phyloP scores from a whole-genome alignment of 305 asterid species.

The Fraxinus greggii region DNA sequence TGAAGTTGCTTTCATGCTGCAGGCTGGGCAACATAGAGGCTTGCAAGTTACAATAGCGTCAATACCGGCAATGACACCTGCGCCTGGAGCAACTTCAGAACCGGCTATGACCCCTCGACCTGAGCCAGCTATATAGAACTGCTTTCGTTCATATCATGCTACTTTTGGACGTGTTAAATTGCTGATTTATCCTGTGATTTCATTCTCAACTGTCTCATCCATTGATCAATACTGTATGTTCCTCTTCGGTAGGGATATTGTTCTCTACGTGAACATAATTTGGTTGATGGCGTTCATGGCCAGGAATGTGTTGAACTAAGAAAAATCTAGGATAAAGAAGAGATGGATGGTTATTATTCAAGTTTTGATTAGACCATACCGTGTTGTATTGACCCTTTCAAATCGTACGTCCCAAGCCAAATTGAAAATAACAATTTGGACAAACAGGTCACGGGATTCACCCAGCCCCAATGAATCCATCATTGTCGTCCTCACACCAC shows the following conservation, averaged over 20 bases:
- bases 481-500: background rate
- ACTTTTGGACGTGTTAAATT: background rate
- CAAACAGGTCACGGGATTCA: background rate
- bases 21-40: constrained; percentile 47
- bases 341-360: background rate
- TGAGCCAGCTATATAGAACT: constrained; percentile 26
- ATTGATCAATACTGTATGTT: background rate
- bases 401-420: background rate
- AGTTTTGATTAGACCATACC: background rate
- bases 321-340: background rate
- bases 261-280: background rate
- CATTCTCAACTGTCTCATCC: background rate
- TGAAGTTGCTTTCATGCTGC: constrained; percentile 51
- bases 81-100: constrained; percentile 23
- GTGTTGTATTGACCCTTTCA: background rate
- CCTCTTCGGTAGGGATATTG: background rate
- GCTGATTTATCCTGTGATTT: background rate
- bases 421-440: background rate
- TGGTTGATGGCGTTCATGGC: background rate
- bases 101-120: constrained; percentile 25
- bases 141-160: background rate
- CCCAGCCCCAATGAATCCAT: background rate
- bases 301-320: background rate
- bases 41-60: constrained; percentile 43
- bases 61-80: constrained; percentile 30